These are phyloP conservation scores for Candida anglica DNA, from an alignment of 805 yeast genomes.

Conservation along the genomic window DNA sequence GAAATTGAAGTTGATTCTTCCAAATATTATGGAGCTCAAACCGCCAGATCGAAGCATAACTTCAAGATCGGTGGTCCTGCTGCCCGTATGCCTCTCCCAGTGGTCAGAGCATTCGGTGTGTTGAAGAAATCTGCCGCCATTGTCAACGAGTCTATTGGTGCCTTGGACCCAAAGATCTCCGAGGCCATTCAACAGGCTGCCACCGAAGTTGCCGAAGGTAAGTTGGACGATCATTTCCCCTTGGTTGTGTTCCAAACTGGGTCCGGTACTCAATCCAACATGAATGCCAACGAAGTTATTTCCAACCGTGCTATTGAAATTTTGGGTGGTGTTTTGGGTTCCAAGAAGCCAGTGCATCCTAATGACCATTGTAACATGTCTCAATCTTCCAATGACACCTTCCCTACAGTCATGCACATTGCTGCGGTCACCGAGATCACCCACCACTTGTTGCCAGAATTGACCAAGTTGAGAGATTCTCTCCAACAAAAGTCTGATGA, in stretches of 20 bases:
- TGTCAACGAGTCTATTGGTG: constrained; percentile 30
- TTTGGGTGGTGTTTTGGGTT: constrained; percentile 33
- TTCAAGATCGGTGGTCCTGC: constrained; percentile 33
- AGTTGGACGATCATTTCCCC: constrained; percentile 36
- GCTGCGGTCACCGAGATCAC: constrained; percentile 35
- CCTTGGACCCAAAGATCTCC: constrained; percentile 28
- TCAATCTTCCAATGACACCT: constrained; percentile 36
- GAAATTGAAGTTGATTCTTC: constrained; percentile 29
- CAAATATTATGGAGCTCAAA: constrained; percentile 38
- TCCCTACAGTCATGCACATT: constrained; percentile 40
- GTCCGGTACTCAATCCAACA: constrained; percentile 37
- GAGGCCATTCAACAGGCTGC: constrained; percentile 34
- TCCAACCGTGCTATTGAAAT: constrained; percentile 37
- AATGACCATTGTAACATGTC: constrained; percentile 39
- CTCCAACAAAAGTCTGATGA: constrained; percentile 25
- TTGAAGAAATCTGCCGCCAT: constrained; percentile 37
- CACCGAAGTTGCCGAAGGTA: constrained; percentile 34
- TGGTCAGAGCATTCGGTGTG: constrained; percentile 31
- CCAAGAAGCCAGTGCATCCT: constrained; percentile 36
- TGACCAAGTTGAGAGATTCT: constrained; percentile 30
- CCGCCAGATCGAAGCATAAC: constrained; percentile 34
- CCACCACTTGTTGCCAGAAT: constrained; percentile 25
- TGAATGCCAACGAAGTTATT: constrained; percentile 39
- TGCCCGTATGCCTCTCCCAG: constrained; percentile 32
- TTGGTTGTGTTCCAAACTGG: constrained; percentile 39